These are phyloP conservation scores for Zygosaccharomyces kombuchaensis DNA, from an alignment of 805 yeast species.

Conservation along the genomic window DNA sequence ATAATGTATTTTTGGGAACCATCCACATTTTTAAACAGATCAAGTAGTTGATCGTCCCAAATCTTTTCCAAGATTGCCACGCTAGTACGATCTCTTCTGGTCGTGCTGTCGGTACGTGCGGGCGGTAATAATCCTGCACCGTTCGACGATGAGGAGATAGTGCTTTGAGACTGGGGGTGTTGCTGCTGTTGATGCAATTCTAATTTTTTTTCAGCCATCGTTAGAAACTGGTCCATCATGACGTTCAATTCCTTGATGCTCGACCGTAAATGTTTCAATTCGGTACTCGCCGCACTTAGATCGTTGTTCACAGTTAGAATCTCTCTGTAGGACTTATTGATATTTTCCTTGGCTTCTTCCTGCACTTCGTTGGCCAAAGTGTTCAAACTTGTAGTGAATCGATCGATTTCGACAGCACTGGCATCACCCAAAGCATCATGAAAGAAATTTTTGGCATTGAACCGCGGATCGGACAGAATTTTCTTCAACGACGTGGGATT, in stretches of 20 bases:
- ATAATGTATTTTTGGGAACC: conserved; percentile 83
- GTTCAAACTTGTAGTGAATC: conserved; percentile 53
- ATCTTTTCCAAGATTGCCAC: conserved; percentile 68
- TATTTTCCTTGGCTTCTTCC: conserved; percentile 52
- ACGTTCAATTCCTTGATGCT: conserved; percentile 56
- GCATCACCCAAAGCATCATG: conserved; percentile 54
- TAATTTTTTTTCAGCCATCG: conserved; percentile 55
- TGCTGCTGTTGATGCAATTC: conserved; percentile 39
- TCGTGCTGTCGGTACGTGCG: conserved; percentile 13
- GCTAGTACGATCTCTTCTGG: conserved; percentile 56
- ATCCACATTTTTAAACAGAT: conserved; percentile 75
- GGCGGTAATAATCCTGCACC: conserved; percentile 24
- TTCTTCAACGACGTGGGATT: conserved; percentile 28
- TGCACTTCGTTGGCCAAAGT: conserved; percentile 48
- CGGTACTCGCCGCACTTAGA: conserved; percentile 58
- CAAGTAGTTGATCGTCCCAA: conserved; percentile 72
- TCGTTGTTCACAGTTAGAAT: conserved; percentile 57
- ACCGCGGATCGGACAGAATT: conserved; percentile 38
- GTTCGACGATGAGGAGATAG: conserved; percentile 6
- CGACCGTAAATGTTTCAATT: conserved; percentile 56
- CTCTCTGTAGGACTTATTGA: conserved; percentile 59
- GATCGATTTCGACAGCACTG: conserved; percentile 67
- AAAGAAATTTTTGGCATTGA: conserved; percentile 48
- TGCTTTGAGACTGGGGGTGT: conserved; percentile 8
- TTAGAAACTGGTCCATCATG: conserved; percentile 55